Conservation (phyloP, 2,329 filamentous ascomycete genomes). For the Fonsecaea monophora region DNA sequence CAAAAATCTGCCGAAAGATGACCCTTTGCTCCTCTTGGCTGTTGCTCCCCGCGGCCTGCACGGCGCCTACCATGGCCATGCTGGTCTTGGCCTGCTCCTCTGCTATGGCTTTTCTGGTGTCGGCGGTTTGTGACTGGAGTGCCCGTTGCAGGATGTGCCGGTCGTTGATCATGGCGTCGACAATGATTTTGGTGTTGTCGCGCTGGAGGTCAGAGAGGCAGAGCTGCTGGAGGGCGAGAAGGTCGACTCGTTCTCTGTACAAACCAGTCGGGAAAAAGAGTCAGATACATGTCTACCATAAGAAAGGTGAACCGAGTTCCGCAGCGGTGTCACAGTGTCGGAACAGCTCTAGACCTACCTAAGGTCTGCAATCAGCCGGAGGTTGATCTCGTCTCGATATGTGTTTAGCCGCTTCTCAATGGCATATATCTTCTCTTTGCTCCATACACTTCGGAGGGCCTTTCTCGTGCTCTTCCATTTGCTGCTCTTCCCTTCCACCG, state of each 20-base stretch:
- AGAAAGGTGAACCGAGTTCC: background rate
- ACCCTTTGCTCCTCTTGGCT: background rate
- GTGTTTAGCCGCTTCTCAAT: background rate
- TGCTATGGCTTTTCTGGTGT: background rate
- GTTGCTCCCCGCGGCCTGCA: background rate
- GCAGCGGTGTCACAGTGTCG: background rate
- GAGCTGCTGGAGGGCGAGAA: background rate
- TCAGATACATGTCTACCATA: background rate
- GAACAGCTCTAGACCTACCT: background rate
- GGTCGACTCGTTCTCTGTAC: background rate
- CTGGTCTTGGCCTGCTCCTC: background rate
- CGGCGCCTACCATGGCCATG: background rate
- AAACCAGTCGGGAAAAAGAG: background rate
- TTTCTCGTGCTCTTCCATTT: constrained; percentile 10
- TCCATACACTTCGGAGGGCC: background rate
- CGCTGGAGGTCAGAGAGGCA: background rate
- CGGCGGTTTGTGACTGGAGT: background rate
- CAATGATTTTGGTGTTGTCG: background rate
- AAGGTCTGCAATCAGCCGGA: background rate
- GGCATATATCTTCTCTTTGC: constrained; percentile 5
- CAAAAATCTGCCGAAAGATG: background rate
- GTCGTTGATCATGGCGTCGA: background rate
- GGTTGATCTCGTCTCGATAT: background rate
- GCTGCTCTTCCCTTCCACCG: background rate
- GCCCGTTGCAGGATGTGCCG: background rate